Base-by-base conservation (phyloP, 2,329 filamentous ascomycete genomes). In the Ceratocystis lukuohia region DNA sequence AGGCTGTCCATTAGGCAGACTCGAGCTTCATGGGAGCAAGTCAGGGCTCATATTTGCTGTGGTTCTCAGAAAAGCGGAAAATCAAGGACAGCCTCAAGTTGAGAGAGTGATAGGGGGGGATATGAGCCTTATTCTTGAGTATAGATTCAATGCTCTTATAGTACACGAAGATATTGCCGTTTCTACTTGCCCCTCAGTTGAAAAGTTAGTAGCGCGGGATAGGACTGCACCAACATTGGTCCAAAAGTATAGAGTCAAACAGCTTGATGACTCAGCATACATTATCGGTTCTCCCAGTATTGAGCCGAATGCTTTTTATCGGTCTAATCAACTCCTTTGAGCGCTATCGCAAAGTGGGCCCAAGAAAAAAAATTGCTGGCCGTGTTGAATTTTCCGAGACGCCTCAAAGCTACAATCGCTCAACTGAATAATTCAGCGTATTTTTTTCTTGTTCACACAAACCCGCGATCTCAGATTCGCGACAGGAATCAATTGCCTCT, bases 351-450 rank as follows among this genome's bases (percentile, higher is more conserved):
- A 62, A 63, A 66, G 67, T 68, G 67, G 67, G 67, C 45, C 67
- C 48, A 44, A 53, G 44, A 44, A 68, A 68, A 67, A 68, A 68
- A 68, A 68, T 68, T 68, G 67, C 67, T 66, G 67, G 67, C 41
- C 64, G 64, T 37, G 61, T 64, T 50, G 48, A 62, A 64, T 66
- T 68, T 68, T 68, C 61, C 20, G 53, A 61, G 41, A 50, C 50
- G 57, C 56, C 64, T 65, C 53, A 63, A 44, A 63, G 67, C 67
- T 66, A 64, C 50, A 61, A 48, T 61, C 67, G 61, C 53, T 68
- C 61, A 61, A 53, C 61, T 53, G 33, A n/a, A 64, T 59, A 66
- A 64, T 64, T 44, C 62, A 65, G 46, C 45, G 67, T 62, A 62
- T 50, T 64, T 66, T 66, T 64, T 66, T 61, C 53, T 61, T 33